Conservation (phyloP, 164 flowering plant species). For the Houttuynia cordata region DNA sequence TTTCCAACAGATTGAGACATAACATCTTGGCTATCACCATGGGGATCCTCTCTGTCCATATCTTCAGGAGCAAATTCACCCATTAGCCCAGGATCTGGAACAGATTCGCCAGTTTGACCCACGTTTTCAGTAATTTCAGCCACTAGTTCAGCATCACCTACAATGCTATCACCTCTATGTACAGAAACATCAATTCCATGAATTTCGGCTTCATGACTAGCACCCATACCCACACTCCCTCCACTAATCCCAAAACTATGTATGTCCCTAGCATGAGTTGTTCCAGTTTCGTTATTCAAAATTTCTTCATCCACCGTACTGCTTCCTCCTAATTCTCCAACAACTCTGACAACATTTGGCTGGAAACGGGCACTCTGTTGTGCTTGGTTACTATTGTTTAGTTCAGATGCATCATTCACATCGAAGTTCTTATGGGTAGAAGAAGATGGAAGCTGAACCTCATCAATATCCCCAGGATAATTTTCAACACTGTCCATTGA, state of each 20-base stretch:
- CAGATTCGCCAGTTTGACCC: slow-evolving; percentile 91
- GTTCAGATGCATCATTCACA: slow-evolving; percentile 71
- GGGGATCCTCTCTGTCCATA: slow-evolving; percentile 62
- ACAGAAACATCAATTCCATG: slow-evolving; percentile 75
- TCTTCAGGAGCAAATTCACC: slow-evolving; percentile 76
- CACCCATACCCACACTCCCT: slow-evolving; percentile 98
- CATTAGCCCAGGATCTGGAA: slow-evolving; percentile 72
- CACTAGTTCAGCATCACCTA: slow-evolving; percentile 79
- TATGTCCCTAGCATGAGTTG: slow-evolving; percentile 61
- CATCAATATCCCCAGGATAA: slow-evolving; percentile 73
- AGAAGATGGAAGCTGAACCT: slow-evolving; percentile 61
- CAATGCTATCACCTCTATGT: slow-evolving; percentile 68
- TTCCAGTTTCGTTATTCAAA: slow-evolving; percentile 61
- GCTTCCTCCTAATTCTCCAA: slow-evolving; percentile 71
- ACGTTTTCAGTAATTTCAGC: slow-evolving; percentile 78
- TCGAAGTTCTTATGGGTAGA: slow-evolving; percentile 41
- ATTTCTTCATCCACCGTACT: slow-evolving; percentile 87
- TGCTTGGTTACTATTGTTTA: slow-evolving; percentile 79
- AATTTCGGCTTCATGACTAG: slow-evolving; percentile 98
- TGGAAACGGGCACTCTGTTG: slow-evolving; percentile 81
- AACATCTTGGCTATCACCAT: slow-evolving; percentile 86
- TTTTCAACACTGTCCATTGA: slow-evolving; percentile 99
- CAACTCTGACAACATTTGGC: slow-evolving; percentile 45
- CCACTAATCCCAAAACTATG: slow-evolving; percentile 90
- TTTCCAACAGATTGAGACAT: slow-evolving; percentile 66